Base-by-base conservation (phyloP, 495 filamentous ascomycete genomes). In the Delitschia confertaspora region DNA sequence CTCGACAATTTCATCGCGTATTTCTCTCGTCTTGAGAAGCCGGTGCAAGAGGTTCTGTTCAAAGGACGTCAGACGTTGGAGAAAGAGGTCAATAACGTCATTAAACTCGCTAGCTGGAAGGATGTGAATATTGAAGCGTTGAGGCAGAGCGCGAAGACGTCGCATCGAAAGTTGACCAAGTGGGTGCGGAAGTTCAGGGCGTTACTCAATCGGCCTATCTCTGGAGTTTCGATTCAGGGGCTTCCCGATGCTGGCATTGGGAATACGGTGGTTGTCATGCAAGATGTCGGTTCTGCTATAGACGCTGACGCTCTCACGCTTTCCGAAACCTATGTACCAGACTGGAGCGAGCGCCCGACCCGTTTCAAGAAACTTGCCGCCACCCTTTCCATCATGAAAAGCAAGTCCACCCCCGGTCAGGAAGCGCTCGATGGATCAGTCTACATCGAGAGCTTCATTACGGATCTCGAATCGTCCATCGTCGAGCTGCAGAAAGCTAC, bases 101-200 rank as follows among this genome's bases (percentile, higher is more conserved):
- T 96, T 16, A 72, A 88, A 22, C 63, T 96, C 43, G 85, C 86
- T 1, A 93, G 84, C 58, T 96, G 93, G 93, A 91, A 93, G 57
- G 93, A 96, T 53, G 94, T 82, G 17, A 96, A 94, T 49, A 89
- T 99, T 38, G 77, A 82, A 40, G 82, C 85, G 5, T 65, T 99
- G 27, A 71, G 76, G 55, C 88, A 94, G 46, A 95, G 88, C 61
- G 85, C 91, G 1, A 76, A 80, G 57, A 78, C 82, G 42, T 95
- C 89, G 6, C 93, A 96, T 59, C 75, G 82, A 51, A 95, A 93
- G 59, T 70, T 99, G 7, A 89, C 93, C 63, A 89, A 85, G 55
- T 65, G 93, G 20, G 84, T 99, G 37, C 73, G 85, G 35, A 94
- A 93, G 64, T 96, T 93, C 59, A 72, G 91, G 21, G 72, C 67